Evolutionary conservation across 2,329 filamentous ascomycete species (phyloP).

Genomic region (Beauveria scarabaeidicola): DNA sequence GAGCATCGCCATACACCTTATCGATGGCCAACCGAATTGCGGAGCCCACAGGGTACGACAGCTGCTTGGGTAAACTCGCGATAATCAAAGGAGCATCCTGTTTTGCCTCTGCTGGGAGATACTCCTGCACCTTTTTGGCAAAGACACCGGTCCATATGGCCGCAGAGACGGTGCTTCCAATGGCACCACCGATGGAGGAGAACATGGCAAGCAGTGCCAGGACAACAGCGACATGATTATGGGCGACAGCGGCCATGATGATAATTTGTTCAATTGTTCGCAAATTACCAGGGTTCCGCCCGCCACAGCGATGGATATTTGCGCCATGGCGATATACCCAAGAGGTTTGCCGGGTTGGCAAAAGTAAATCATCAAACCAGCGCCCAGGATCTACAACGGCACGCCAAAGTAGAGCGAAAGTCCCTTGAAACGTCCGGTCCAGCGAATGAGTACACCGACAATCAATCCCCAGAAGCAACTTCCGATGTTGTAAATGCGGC

Average conservation of each 20-base stretch:
- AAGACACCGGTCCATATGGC: constrained; percentile 7
- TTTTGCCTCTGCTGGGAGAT: not conserved
- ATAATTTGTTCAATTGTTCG: constrained; percentile 49
- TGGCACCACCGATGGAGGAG: not conserved
- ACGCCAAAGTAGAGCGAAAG: constrained; percentile 25
- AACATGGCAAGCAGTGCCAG: not conserved
- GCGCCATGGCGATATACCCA: constrained; percentile 48
- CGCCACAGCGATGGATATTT: constrained; percentile 51
- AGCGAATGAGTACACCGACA: constrained; percentile 37
- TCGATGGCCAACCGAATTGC: not conserved
- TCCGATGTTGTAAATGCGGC: constrained; percentile 42
- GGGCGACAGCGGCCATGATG: constrained; percentile 47
- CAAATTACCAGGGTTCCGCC: constrained; percentile 50
- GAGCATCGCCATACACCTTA: not conserved
- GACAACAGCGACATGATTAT: constrained; percentile 19
- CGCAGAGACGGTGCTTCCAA: not conserved
- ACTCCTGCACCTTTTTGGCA: not conserved
- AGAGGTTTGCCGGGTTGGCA: constrained; percentile 38
- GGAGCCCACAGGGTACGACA: not conserved
- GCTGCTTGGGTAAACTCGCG: not conserved
- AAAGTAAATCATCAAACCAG: constrained; percentile 35
- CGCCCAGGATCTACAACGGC: constrained; percentile 26
- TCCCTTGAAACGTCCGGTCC: constrained; percentile 41
- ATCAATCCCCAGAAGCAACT: constrained; percentile 40
- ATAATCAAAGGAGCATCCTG: not conserved